Evolutionary conservation across 805 yeast genomes (phyloP).

Genomic region (Metschnikowia kunwiensis): DNA sequence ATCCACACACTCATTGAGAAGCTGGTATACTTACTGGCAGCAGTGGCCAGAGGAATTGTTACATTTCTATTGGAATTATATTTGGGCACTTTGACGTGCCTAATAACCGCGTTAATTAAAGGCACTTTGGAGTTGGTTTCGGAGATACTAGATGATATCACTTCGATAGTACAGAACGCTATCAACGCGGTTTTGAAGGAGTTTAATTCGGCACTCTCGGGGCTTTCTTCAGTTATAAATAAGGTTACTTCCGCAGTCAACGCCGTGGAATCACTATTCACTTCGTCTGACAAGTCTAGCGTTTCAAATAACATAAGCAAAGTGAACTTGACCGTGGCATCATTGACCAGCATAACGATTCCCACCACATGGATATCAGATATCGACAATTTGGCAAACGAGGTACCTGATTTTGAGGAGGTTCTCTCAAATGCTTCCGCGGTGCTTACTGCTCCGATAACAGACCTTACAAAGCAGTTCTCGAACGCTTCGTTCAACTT

Average conservation of each 20-base stretch:
- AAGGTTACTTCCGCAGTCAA: slow-evolving; percentile 45
- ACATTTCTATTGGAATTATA: slow-evolving; percentile 47
- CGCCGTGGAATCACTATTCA: slow-evolving; percentile 54
- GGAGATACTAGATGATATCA: slow-evolving; percentile 58
- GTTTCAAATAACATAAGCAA: slow-evolving; percentile 48
- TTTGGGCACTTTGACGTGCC: slow-evolving; percentile 84
- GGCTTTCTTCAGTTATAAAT: slow-evolving; percentile 56
- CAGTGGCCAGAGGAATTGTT: slow-evolving; percentile 11
- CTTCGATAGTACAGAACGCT: slow-evolving; percentile 53
- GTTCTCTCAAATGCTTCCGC: slow-evolving; percentile 58
- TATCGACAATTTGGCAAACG: slow-evolving; percentile 47
- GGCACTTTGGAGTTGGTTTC: slow-evolving; percentile 57
- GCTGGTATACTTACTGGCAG: slow-evolving; percentile 56
- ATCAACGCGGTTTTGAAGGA: slow-evolving; percentile 66
- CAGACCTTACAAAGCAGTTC: slow-evolving; percentile 2
- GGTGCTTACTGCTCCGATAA: slow-evolving; percentile 36
- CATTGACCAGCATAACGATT: slow-evolving; percentile 47
- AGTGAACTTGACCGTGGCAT: slow-evolving; percentile 34
- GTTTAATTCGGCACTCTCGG: slow-evolving; percentile 63
- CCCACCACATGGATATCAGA: slow-evolving; percentile 61
- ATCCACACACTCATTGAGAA: slow-evolving; percentile 54
- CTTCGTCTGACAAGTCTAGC: slow-evolving; percentile 25
- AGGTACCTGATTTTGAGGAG: slow-evolving; percentile 63
- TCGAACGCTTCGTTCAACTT: slow-evolving; percentile 8
- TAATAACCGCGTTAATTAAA: slow-evolving; percentile 68